A percentile compares a stretch with the other conserved stretches of the same genome.
Evolutionary conservation across 2,329 filamentous ascomycete genomes (phyloP).

Genomic region (Neofusicoccum ribis): DNA sequence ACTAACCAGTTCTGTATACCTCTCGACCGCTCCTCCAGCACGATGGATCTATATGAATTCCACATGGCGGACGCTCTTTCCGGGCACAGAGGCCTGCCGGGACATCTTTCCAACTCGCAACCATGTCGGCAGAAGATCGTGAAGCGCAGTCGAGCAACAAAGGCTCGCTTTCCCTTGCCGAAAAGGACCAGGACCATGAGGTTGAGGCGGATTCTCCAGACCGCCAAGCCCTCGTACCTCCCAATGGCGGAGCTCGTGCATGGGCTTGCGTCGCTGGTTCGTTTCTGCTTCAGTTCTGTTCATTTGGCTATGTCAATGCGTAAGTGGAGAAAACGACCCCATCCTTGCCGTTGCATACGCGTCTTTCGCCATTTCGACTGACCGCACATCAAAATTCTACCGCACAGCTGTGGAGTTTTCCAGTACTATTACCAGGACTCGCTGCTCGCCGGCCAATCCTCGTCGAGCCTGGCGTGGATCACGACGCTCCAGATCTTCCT

Average conservation of each 20-base stretch:
- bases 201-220: background rate
- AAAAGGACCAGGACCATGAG: background rate
- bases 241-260: conserved; percentile 16
- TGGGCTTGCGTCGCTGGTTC: conserved; percentile 17
- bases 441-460: conserved; percentile 30
- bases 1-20: background rate
- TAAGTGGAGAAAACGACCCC: background rate
- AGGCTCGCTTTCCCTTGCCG: background rate
- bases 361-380: background rate
- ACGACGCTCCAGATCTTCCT: conserved; percentile 27
- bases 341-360: background rate
- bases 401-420: conserved; percentile 34
- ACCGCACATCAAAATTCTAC: background rate
- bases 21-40: background rate
- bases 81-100: background rate
- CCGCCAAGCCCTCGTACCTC: conserved; percentile 8
- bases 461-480: conserved; percentile 41
- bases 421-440: conserved; percentile 41
- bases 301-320: conserved; percentile 23
- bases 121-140: background rate
- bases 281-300: conserved; percentile 19
- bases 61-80: background rate
- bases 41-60: background rate
- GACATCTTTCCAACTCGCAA: too few species aligned
- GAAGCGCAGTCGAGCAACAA: background rate